These are phyloP conservation scores for Rosa hybrid DNA, from an alignment of 331 rosid species.

Conservation along the genomic window DNA sequence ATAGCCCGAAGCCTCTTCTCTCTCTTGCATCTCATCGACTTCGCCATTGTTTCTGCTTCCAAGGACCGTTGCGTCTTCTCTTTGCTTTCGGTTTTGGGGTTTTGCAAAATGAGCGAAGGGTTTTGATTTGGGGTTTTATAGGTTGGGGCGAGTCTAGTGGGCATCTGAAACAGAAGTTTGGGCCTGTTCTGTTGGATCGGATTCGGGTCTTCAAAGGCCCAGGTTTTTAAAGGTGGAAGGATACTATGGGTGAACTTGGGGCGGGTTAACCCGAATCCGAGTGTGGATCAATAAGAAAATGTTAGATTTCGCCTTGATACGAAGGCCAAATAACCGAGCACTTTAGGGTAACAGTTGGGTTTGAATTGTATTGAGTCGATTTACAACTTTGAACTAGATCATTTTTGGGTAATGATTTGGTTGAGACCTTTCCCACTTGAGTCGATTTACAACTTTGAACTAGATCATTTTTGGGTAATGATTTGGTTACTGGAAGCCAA, in stretches of 20 bases:
- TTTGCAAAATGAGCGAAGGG: not conserved
- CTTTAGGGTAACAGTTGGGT: not conserved
- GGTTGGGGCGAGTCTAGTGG: not conserved
- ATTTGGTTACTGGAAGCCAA: not conserved
- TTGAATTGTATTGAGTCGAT: not conserved
- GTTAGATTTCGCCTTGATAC: no score
- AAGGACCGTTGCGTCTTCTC: not conserved
- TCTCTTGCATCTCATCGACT: conserved; percentile 84
- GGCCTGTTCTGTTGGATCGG: not conserved
- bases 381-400: not conserved
- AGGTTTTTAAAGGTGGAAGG: not conserved
- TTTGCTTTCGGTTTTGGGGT: conserved; percentile 12
- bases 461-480: no score
- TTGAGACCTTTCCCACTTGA: no score
- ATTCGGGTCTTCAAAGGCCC: not conserved
- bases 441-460: no score
- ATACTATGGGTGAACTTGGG: no score
- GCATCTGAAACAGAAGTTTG: not conserved
- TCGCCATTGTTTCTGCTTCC: conserved; percentile 59
- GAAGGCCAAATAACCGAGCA: no score
- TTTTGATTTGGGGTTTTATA: not conserved
- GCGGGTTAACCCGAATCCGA: no score
- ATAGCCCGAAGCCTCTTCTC: conserved; percentile 90
- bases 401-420: no score
- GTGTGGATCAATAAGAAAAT: no score